Conservation (phyloP, 2,329 filamentous ascomycete genomes). For the Clonostachys rosea region DNA sequence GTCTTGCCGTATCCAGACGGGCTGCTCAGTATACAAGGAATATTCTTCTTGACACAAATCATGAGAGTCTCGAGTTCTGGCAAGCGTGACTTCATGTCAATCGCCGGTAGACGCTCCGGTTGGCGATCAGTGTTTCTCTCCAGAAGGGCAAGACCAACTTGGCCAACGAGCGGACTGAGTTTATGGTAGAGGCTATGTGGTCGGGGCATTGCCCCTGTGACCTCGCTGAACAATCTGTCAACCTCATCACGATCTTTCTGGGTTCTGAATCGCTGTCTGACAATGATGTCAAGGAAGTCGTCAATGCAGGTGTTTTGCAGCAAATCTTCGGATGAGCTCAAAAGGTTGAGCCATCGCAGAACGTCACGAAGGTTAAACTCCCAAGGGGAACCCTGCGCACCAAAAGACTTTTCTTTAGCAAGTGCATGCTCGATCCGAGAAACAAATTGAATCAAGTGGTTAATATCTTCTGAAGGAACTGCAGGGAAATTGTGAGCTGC, state of each 20-base stretch:
- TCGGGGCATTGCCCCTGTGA: slow-evolving; percentile 51
- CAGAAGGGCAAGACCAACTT: slow-evolving; percentile 75
- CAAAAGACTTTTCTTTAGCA: slow-evolving; percentile 52
- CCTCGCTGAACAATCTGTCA: slow-evolving; percentile 57
- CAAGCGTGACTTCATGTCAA: slow-evolving; percentile 52
- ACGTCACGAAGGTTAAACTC: slow-evolving; percentile 93
- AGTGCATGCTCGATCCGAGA: slow-evolving; percentile 72
- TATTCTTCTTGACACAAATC: slow-evolving; percentile 78
- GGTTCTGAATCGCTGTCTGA: slow-evolving; percentile 83
- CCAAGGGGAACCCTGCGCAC: slow-evolving; percentile 73
- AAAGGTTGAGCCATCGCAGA: slow-evolving; percentile 76
- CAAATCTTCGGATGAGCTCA: slow-evolving; percentile 46
- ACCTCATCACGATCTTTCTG: slow-evolving; percentile 63
- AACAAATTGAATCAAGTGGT: slow-evolving; percentile 74
- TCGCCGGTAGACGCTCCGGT: slow-evolving; percentile 42
- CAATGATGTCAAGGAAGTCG: slow-evolving; percentile 77
- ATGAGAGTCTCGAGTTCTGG: slow-evolving; percentile 80
- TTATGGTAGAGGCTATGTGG: slow-evolving; percentile 68
- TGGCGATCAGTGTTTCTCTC: slow-evolving; percentile 52
- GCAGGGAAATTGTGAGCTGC: slow-evolving; percentile 71
- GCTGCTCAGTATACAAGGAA: slow-evolving; percentile 87
- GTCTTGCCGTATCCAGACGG: slow-evolving; percentile 86
- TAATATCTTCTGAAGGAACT: slow-evolving; percentile 54
- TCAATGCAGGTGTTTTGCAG: slow-evolving; percentile 54
- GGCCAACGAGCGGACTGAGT: slow-evolving; percentile 59